These are phyloP conservation scores for Aristolochia contorta DNA, from an alignment of 164 flowering plant species.

Conservation along the genomic window DNA sequence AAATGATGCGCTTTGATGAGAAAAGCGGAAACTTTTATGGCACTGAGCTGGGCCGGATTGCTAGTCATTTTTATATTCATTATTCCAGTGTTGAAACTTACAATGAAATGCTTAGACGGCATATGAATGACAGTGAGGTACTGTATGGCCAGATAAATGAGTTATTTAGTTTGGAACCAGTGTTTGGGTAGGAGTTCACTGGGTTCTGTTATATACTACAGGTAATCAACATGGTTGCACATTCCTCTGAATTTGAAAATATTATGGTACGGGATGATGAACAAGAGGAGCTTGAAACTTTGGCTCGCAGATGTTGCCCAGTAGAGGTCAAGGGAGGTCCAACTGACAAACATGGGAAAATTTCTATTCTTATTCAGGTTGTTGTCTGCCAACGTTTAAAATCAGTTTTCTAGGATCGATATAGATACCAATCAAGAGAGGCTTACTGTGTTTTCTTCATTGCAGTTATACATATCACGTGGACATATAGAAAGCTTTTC, in stretches of 20 bases:
- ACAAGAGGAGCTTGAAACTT: conserved; percentile 74
- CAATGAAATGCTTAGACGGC: conserved; percentile 89
- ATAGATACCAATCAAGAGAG: too few species aligned
- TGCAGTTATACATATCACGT: conserved; percentile 92
- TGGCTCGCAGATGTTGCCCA: conserved; percentile 70
- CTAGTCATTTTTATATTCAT: conserved; percentile 96
- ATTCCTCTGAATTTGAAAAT: conserved; percentile 97
- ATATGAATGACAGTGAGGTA: conserved; percentile 98
- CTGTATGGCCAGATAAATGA: neutral
- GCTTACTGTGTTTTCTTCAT: neutral
- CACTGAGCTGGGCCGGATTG: conserved; percentile 99
- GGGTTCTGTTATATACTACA: conserved; percentile 12
- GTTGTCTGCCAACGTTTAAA: neutral
- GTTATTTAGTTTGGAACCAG: neutral
- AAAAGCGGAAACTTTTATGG: conserved; percentile 98
- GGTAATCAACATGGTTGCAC: conserved; percentile 97
- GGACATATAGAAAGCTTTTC: conserved; percentile 81
- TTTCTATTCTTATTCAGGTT: conserved; percentile 98
- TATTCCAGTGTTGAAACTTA: conserved; percentile 97
- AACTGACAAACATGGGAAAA: conserved; percentile 86
- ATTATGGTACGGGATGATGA: conserved; percentile 97
- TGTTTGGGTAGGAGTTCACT: neutral
- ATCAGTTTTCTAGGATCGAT: too few species aligned
- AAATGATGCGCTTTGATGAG: conserved; percentile 99
- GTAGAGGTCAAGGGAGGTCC: conserved; percentile 94